Conservation (phyloP, 1,139 yeast species). For the Yamadazyma oceani region DNA sequence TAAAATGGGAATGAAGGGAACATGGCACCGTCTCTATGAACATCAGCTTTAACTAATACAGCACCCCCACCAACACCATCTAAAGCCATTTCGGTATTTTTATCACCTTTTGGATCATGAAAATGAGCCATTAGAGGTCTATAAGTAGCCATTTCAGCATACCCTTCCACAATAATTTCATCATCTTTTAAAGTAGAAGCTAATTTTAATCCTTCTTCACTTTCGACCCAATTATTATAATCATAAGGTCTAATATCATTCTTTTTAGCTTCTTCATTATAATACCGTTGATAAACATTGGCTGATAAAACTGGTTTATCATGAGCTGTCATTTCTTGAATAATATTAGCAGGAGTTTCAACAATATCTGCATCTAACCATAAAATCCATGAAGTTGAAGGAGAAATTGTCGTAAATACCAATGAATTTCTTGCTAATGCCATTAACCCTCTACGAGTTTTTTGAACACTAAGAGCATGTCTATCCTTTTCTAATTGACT, state of each 20-base stretch:
- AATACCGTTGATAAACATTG: slow-evolving; percentile 84
- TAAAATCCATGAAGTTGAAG: slow-evolving; percentile 89
- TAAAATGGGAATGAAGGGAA: slow-evolving; percentile 98
- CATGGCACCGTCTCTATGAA: slow-evolving; percentile 98
- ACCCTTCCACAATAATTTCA: slow-evolving; percentile 91
- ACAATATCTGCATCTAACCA: slow-evolving; percentile 96
- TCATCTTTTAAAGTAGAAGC: slow-evolving; percentile 77
- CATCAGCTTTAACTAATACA: slow-evolving; percentile 91
- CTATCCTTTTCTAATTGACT: slow-evolving; percentile 78
- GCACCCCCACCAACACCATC: slow-evolving; percentile 99
- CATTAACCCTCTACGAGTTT: slow-evolving; percentile 86
- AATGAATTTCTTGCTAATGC: slow-evolving; percentile 91
- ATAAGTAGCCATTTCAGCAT: slow-evolving; percentile 88
- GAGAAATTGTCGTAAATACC: slow-evolving; percentile 84
- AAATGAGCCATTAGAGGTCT: slow-evolving; percentile 94
- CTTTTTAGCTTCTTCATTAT: slow-evolving; percentile 55
- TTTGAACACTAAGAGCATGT: slow-evolving; percentile 70
- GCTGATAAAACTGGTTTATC: slow-evolving; percentile 88
- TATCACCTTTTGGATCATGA: slow-evolving; percentile 65
- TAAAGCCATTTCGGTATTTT: slow-evolving; percentile 65
- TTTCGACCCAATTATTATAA: slow-evolving; percentile 94
- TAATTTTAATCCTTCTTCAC: slow-evolving; percentile 76
- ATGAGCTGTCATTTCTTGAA: slow-evolving; percentile 86
- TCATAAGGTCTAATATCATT: slow-evolving; percentile 85
- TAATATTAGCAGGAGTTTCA: slow-evolving; percentile 77